phyloP scores from a whole-genome alignment of 148 eudicot species.

The Spergularia bocconei region DNA sequence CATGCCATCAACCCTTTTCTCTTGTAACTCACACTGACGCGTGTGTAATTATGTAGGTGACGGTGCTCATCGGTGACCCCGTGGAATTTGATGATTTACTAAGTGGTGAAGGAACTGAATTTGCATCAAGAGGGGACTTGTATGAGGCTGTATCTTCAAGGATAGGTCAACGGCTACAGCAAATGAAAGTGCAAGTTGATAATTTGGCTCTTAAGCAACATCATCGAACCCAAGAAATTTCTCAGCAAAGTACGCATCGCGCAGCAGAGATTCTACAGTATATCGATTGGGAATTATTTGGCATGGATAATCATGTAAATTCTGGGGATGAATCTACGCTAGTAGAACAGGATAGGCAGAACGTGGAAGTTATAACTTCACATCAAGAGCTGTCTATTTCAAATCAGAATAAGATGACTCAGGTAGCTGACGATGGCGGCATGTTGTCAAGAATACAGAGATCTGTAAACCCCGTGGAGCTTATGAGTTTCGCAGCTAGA shows the following conservation, averaged over 20 bases:
- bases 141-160: conserved; percentile 76
- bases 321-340: conserved; percentile 27
- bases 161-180: conserved; percentile 56
- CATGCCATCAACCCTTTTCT: not conserved
- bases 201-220: conserved; percentile 53
- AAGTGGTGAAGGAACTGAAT: conserved; percentile 29
- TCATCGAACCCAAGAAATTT: conserved; percentile 31
- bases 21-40: not conserved
- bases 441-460: conserved; percentile 53
- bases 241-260: conserved; percentile 33
- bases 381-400: conserved; percentile 27
- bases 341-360: conserved; percentile 8
- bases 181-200: conserved; percentile 64
- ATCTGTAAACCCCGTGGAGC: conserved; percentile 47
- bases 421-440: conserved; percentile 37
- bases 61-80: conserved; percentile 86
- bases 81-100: conserved; percentile 72
- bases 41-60: conserved; percentile 50
- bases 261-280: conserved; percentile 57
- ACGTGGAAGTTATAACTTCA: conserved; percentile 10
- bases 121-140: conserved; percentile 46
- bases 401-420: conserved; percentile 22
- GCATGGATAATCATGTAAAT: conserved; percentile 38
- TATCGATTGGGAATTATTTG: conserved; percentile 70
- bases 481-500: conserved; percentile 72